Evolutionary conservation across 805 yeast species (phyloP), one percentile per base, ranked within the genome.

Genomic region (Jamesozyma piceae): DNA sequence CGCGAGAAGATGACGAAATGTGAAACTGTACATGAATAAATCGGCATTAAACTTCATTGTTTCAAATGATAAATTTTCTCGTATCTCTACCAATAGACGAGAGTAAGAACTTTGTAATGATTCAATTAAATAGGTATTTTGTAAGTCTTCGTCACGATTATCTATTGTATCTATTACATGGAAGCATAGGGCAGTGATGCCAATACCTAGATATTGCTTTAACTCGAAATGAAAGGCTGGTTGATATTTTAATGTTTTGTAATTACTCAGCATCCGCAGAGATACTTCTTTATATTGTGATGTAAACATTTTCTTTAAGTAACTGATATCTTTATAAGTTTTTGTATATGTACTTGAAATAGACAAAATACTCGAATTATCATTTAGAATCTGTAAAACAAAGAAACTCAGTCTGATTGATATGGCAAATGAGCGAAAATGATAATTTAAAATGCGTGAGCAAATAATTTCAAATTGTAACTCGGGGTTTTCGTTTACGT

Each of bases 31-130:
- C 17, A 53, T 41, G 17, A 56, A 53, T 15, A 53, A 35, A 13
- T 50, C 48, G 2, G 48, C 46, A 28, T 52, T 54, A 59, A 61
- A 59, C 44, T 57, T 55, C 28, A 55, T 45, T 38, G 49, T 54
- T 22, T 52, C 55, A 35, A 47, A 39, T 14, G 49, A 39, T 21
- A 44, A 32, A 15, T 37, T 40, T 39, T 49, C 50, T 24, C 39
- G 39, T 26, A 42, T 44, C n/a, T 46, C 44, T 14, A 34, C 38
- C 3, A 39, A 18, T 21, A 48, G 36, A 32, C 37, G 40, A 13
- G 31, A 26, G 35, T 39, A 40, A 2, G 51, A 38, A 5, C 26
- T 38, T 8, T 40, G 42, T 10, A 48, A 24, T 24, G 44, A 13
- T 22, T 41, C 48, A 4, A 44, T 19, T 2, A 44, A 24, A n/a